Base-by-base conservation (phyloP, 305 asterid genomes). In the Withania somnifera region DNA sequence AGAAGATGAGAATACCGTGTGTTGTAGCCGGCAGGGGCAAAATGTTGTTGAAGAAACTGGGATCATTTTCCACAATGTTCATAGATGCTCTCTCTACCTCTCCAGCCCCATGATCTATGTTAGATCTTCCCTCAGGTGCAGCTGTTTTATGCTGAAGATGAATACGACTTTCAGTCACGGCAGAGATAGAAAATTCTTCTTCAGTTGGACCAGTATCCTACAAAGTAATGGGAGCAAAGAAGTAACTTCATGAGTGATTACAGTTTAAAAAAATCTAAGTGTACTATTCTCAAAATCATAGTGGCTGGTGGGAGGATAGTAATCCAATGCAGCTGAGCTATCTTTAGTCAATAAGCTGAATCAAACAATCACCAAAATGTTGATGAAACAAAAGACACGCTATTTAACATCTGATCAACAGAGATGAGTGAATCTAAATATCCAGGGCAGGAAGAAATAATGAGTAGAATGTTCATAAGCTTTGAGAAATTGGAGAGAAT, bases 1-100 rank as follows among this genome's bases (percentile, higher is more conserved):
- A 78, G 85, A 83, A 9, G 86, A 83, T 64, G 78, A 84, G 76
- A 77, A 83, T 95, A 95, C 98, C 98, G 30, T 89, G 91, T 45
- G 83, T 51, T 53, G 91, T 67, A 87, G 90, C 57, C 38, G 85
- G 83, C 77, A 90, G 85, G 66, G 92, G 90, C 50, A 88, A 84
- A 73, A 81, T 79, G 79, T 68, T 91, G 86, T 87, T 83, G 87
- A 86, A 82, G 50, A 83, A 82, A 57, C 86, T 63, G 69, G 89
- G 85, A 85, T 88, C 88, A 81, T 88, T 89, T 78, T 88, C 89
- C 83, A 75, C 81, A 79, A 79, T 68, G 75, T 75, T 86, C 45
- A 67, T 81, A 52, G 90, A 79, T 86, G 83, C 81, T 54, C 85
- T n/a, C 75, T 91, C 88, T 56, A 63, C 71, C 82, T 87, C 86